phyloP scores from a whole-genome alignment of 345 rosid genomes.

The Cardamine resedifolia region DNA sequence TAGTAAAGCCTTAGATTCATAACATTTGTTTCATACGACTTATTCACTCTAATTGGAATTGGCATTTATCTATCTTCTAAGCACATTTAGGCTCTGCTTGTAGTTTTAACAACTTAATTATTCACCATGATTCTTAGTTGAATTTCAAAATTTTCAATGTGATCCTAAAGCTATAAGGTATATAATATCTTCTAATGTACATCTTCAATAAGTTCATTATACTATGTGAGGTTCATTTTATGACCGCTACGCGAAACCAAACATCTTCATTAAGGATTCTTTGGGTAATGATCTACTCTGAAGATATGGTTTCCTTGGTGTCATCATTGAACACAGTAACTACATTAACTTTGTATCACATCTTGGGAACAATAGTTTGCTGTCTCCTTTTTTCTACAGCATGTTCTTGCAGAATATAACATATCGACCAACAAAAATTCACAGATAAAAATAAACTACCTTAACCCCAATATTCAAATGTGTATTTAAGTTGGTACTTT shows the following conservation, averaged over 20 bases:
- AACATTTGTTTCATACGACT: too few relatives aligned
- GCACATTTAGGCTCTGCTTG: neutral
- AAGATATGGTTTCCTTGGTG: neutral
- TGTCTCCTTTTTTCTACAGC: neutral
- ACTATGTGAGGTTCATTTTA: neutral
- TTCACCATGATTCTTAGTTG: neutral
- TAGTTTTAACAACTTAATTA: neutral
- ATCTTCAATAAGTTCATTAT: too few relatives aligned
- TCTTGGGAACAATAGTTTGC: neutral
- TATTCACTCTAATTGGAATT: neutral
- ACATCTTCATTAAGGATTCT: neutral
- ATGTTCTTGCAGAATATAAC: neutral
- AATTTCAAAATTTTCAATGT: neutral
- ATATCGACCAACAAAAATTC: neutral
- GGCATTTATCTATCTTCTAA: neutral
- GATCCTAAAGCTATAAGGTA: neutral
- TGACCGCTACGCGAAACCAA: too few relatives aligned
- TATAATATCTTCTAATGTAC: too few relatives aligned
- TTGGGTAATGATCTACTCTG: neutral
- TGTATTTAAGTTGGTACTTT: too few relatives aligned
- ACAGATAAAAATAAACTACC: too few relatives aligned
- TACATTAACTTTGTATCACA: neutral
- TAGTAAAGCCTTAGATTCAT: too few relatives aligned
- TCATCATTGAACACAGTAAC: neutral
- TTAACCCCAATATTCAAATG: too few relatives aligned